phyloP scores from a whole-genome alignment of 2,329 filamentous ascomycete species.

The Diaporthe sp. region DNA sequence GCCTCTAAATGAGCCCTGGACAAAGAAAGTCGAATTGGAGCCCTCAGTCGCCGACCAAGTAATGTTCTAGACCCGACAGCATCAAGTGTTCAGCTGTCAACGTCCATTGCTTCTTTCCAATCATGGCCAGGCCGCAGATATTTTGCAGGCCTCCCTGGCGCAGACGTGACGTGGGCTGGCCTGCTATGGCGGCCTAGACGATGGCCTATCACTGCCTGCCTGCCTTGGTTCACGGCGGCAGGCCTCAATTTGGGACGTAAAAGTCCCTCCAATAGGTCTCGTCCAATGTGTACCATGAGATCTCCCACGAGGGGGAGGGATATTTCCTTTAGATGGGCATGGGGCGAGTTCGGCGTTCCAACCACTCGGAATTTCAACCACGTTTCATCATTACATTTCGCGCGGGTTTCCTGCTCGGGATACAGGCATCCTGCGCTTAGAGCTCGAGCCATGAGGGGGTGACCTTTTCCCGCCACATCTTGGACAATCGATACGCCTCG shows the following conservation, averaged over 20 bases:
- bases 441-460: neutral
- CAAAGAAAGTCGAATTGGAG: neutral
- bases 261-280: neutral
- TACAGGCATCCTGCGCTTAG: neutral
- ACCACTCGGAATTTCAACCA: constrained; percentile 4
- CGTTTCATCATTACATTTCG: neutral
- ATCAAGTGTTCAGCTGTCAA: neutral
- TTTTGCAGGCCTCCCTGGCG: neutral
- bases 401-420: neutral
- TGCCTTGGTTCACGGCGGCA: neutral
- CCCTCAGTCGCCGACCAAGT: neutral
- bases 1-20: neutral
- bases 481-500: neutral
- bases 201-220: neutral
- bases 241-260: neutral
- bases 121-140: neutral
- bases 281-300: constrained; percentile 12
- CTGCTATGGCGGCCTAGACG: neutral
- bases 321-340: neutral
- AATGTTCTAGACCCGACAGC: neutral
- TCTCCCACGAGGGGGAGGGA: constrained; percentile 4
- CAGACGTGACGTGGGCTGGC: neutral
- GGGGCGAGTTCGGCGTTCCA: neutral
- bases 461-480: neutral
- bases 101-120: neutral